Percentiles rank a stretch among this genome's conserved stretches.
Evolutionary conservation across 1,139 yeast genomes (phyloP).

Genomic region (Suhomyces bokatorum): DNA sequence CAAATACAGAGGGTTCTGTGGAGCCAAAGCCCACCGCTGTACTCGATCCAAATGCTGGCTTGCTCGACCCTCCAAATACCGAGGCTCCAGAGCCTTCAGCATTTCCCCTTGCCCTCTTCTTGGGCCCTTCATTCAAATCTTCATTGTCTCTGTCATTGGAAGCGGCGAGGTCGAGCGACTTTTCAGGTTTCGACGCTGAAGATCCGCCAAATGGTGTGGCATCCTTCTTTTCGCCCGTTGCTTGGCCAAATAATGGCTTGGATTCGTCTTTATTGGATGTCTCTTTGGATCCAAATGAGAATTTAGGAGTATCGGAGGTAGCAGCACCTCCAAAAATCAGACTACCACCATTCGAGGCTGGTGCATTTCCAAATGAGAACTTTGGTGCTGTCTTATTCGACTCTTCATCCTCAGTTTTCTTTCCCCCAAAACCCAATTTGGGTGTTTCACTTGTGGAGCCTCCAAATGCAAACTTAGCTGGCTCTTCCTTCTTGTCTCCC

Average conservation of each 20-base stretch:
- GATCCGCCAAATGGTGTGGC: background rate
- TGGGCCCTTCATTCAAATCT: constrained; percentile 1
- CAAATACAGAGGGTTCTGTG: background rate
- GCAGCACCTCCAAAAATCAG: background rate
- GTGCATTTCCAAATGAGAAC: background rate
- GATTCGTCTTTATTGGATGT: background rate
- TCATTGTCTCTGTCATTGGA: background rate
- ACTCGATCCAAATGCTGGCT: background rate
- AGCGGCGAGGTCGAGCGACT: background rate
- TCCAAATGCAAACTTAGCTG: background rate
- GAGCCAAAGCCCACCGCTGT: background rate
- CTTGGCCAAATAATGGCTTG: background rate
- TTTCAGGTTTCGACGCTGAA: background rate
- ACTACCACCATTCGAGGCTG: background rate
- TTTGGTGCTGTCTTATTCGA: background rate
- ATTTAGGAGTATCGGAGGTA: background rate
- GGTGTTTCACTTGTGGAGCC: background rate
- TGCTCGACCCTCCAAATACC: background rate
- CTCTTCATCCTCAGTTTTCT: background rate
- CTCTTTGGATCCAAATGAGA: background rate
- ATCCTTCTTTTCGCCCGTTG: background rate
- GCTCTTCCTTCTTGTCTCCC: background rate
- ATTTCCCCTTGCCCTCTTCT: background rate
- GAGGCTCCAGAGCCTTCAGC: constrained; percentile 1
- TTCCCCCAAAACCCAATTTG: background rate